phyloP scores from a whole-genome alignment of 2,329 filamentous ascomycete species.

The Pseudogymnoascus pannorum region DNA sequence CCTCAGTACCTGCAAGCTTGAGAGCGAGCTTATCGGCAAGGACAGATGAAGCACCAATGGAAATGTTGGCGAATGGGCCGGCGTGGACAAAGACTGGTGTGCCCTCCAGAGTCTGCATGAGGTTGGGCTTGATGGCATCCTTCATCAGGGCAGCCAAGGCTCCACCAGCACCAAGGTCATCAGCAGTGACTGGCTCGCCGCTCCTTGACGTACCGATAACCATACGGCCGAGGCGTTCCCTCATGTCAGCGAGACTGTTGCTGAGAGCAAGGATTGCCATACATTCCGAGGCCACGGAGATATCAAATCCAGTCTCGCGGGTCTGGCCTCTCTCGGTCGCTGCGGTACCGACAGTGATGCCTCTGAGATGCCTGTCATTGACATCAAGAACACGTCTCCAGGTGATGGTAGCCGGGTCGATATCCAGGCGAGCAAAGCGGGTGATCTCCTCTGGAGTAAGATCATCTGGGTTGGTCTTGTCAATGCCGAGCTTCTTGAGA shows the following conservation, averaged over 20 bases:
- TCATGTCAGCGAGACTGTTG: slow-evolving; percentile 79
- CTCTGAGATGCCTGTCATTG: slow-evolving; percentile 88
- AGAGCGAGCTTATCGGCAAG: slow-evolving; percentile 91
- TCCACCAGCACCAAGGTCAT: slow-evolving; percentile 88
- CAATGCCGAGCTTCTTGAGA: slow-evolving; percentile 89
- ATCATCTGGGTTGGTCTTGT: slow-evolving; percentile 88
- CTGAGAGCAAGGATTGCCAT: slow-evolving; percentile 97
- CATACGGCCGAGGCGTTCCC: slow-evolving; percentile 90
- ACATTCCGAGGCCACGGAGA: slow-evolving; percentile 93
- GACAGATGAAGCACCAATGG: slow-evolving; percentile 92
- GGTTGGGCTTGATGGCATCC: slow-evolving; percentile 96
- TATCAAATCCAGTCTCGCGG: slow-evolving; percentile 90
- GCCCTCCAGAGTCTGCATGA: slow-evolving; percentile 97
- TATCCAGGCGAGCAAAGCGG: slow-evolving; percentile 88
- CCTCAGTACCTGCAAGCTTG: slow-evolving; percentile 91
- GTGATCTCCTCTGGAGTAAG: slow-evolving; percentile 83
- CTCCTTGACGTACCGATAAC: slow-evolving; percentile 80
- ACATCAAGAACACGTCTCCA: slow-evolving; percentile 96
- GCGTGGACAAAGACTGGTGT: slow-evolving; percentile 97
- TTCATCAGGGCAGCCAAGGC: slow-evolving; percentile 92
- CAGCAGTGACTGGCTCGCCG: slow-evolving; percentile 90
- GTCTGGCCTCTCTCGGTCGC: slow-evolving; percentile 84
- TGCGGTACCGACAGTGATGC: slow-evolving; percentile 81
- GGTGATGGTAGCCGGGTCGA: slow-evolving; percentile 93
- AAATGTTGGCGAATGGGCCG: slow-evolving; percentile 96